phyloP scores from a whole-genome alignment of 2,329 filamentous ascomycete species.

The Clarireedia homoeocarpa region DNA sequence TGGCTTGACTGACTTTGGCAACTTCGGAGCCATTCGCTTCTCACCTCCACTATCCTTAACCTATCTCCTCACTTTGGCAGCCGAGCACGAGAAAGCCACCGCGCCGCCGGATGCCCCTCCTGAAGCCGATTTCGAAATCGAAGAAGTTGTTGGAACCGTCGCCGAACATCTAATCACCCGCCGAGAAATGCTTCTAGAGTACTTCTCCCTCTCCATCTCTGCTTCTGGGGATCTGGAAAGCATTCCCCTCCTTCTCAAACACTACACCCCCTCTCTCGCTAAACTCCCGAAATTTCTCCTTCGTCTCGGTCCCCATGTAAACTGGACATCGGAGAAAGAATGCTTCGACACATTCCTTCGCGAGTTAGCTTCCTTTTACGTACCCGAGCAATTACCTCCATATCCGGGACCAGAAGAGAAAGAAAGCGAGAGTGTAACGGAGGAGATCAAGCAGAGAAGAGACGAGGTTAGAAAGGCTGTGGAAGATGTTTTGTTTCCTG shows the following conservation, averaged over 20 bases:
- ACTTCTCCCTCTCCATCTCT: conserved; percentile 81
- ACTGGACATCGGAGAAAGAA: conserved; percentile 76
- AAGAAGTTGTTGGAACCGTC: conserved; percentile 58
- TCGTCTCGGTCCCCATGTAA: conserved; percentile 76
- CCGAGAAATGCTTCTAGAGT: conserved; percentile 82
- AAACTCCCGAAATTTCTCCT: conserved; percentile 88
- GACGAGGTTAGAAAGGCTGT: conserved; percentile 65
- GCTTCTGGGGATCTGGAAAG: conserved; percentile 67
- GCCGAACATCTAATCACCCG: conserved; percentile 62
- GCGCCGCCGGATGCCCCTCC: conserved; percentile 25
- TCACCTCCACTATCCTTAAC: conserved; percentile 64
- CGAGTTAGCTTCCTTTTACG: conserved; percentile 85
- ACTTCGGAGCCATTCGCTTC: conserved; percentile 81
- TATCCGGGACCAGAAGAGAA: conserved; percentile 31
- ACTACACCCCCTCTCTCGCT: conserved; percentile 75
- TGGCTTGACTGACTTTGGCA: conserved; percentile 89
- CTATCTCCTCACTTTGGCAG: conserved; percentile 65
- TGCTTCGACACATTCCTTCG: conserved; percentile 82
- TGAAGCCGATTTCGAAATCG: conserved; percentile 54
- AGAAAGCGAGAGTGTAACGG: conserved; percentile 32
- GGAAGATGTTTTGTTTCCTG: conserved; percentile 84
- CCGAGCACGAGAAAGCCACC: conserved; percentile 57
- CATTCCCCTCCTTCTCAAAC: conserved; percentile 80
- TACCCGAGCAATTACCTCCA: conserved; percentile 72
- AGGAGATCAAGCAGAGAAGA: conserved; percentile 49